A percentile compares a stretch with the other conserved stretches of the same genome.
phyloP scores from a whole-genome alignment of 805 yeast species.

The Starmerella bombicola region DNA sequence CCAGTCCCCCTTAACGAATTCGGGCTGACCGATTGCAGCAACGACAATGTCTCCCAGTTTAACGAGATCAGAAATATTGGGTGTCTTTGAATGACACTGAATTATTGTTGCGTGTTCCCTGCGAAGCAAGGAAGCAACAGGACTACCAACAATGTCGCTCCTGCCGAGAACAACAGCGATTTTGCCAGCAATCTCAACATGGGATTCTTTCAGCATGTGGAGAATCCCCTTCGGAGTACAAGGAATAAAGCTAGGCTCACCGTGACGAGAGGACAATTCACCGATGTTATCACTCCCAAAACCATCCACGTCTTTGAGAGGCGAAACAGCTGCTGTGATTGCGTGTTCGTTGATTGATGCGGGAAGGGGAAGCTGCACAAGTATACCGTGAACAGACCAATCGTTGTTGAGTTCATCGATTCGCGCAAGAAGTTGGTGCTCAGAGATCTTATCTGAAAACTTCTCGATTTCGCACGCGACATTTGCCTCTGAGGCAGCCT shows the following conservation, averaged over 20 bases:
- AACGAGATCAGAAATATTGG: slow-evolving; percentile 45
- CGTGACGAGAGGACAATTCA: slow-evolving; percentile 77
- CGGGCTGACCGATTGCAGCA: slow-evolving; percentile 83
- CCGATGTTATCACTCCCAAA: slow-evolving; percentile 83
- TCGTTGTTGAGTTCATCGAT: slow-evolving; percentile 60
- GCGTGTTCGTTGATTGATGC: slow-evolving; percentile 60
- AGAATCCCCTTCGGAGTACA: slow-evolving; percentile 94
- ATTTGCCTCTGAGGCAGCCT: slow-evolving; percentile 77
- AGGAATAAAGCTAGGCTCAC: slow-evolving; percentile 71
- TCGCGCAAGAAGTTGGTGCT: slow-evolving; percentile 43
- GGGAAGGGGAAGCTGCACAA: slow-evolving; percentile 87
- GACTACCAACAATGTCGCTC: slow-evolving; percentile 92
- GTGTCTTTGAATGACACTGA: slow-evolving; percentile 63
- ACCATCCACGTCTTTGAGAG: slow-evolving; percentile 89
- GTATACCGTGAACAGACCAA: slow-evolving; percentile 66
- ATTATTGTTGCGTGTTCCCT: slow-evolving; percentile 77
- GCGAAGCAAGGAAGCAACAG: slow-evolving; percentile 73
- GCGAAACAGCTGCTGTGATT: slow-evolving; percentile 68
- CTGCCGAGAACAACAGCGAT: slow-evolving; percentile 87
- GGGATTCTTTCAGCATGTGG: slow-evolving; percentile 58
- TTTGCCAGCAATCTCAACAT: slow-evolving; percentile 59
- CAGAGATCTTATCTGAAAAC: slow-evolving; percentile 49
- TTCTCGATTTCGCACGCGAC: slow-evolving; percentile 55
- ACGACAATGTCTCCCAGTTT: slow-evolving; percentile 73
- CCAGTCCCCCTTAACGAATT: slow-evolving; percentile 77